phyloP scores from a whole-genome alignment of 1,139 yeast species.

The Debaryomycetaceae sp. region DNA sequence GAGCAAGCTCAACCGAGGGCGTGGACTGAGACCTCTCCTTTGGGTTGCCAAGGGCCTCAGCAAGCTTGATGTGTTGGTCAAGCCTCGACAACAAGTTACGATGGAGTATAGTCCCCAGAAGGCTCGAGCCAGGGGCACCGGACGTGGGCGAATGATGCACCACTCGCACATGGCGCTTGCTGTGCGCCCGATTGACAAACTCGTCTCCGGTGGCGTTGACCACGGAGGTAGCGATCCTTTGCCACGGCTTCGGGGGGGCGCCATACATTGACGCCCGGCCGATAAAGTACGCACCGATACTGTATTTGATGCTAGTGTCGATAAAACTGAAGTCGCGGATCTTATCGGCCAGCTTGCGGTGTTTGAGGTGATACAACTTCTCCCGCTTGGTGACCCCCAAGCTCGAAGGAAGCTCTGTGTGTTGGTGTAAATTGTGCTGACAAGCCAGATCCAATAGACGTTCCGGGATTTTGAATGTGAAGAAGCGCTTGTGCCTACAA shows the following conservation, averaged over 20 bases:
- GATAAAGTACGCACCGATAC: slow-evolving; percentile 39
- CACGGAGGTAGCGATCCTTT: slow-evolving; percentile 12
- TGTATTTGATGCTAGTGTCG: slow-evolving; percentile 34
- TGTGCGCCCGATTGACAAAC: slow-evolving; percentile 19
- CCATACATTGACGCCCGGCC: slow-evolving; percentile 30
- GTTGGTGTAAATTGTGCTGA: slow-evolving; percentile 31
- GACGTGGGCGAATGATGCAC: slow-evolving; percentile 22
- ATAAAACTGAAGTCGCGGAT: slow-evolving; percentile 34
- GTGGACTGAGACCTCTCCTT: too few species aligned
- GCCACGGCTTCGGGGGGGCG: slow-evolving; percentile 3
- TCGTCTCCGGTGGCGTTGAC: slow-evolving; percentile 21
- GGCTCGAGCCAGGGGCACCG: slow-evolving; percentile 5
- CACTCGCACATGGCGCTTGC: slow-evolving; percentile 24
- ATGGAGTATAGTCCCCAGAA: background rate
- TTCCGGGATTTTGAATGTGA: slow-evolving; percentile 40
- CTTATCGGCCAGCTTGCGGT: background rate
- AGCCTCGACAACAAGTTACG: slow-evolving; percentile 3
- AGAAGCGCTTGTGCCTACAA: slow-evolving; percentile 37
- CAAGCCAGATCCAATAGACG: slow-evolving; percentile 39
- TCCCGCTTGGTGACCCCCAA: slow-evolving; percentile 21
- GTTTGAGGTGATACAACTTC: slow-evolving; percentile 1
- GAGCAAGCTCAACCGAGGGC: too few species aligned
- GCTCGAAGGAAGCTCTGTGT: slow-evolving; percentile 36
- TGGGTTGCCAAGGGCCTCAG: slow-evolving; percentile 4
- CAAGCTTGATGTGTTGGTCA: slow-evolving; percentile 3